phyloP scores from a whole-genome alignment of 352 stramenopile genomes.

The Phytophthora sansomeana region DNA sequence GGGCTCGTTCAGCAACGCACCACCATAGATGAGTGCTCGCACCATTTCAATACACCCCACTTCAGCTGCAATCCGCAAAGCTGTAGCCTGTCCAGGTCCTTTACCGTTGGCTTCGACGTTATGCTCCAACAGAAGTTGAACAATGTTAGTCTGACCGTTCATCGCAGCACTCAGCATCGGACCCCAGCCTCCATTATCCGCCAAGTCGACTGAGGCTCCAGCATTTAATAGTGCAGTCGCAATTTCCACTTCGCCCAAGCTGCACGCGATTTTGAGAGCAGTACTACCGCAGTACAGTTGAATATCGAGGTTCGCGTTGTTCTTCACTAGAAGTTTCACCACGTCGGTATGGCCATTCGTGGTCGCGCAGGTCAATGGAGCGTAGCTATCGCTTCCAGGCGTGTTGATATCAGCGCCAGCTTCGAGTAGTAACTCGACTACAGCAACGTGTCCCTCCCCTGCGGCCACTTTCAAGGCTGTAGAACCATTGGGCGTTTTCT shows the following conservation, averaged over 20 bases:
- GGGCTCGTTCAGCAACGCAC: not conserved
- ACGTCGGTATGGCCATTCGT: constrained; percentile 4
- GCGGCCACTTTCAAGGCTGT: too few relatives aligned
- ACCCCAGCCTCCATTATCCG: constrained; percentile 10
- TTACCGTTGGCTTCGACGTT: constrained; percentile 9
- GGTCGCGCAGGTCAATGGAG: constrained; percentile 7
- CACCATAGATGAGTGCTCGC: not conserved
- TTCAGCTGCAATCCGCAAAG: constrained; percentile 15
- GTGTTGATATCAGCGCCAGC: constrained; percentile 7
- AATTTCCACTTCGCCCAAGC: not conserved
- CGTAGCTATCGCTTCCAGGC: constrained; percentile 7
- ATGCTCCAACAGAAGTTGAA: constrained; percentile 7
- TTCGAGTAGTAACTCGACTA: constrained; percentile 9
- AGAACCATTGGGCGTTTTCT: constrained; percentile 8
- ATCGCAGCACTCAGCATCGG: constrained; percentile 8
- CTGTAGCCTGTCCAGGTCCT: constrained; percentile 11
- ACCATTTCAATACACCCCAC: not conserved
- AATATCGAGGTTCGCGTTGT: constrained; percentile 12
- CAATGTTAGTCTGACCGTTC: constrained; percentile 7
- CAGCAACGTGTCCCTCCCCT: too few relatives aligned
- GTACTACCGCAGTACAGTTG: constrained; percentile 1
- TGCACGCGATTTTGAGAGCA: constrained; percentile 16
- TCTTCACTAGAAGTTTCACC: constrained; percentile 16
- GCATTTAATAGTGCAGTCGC: constrained; percentile 4
- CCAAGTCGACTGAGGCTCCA: constrained; percentile 17